phyloP scores from a whole-genome alignment of 73 alveolate genomes.

The Tetrahymena malaccensis region DNA sequence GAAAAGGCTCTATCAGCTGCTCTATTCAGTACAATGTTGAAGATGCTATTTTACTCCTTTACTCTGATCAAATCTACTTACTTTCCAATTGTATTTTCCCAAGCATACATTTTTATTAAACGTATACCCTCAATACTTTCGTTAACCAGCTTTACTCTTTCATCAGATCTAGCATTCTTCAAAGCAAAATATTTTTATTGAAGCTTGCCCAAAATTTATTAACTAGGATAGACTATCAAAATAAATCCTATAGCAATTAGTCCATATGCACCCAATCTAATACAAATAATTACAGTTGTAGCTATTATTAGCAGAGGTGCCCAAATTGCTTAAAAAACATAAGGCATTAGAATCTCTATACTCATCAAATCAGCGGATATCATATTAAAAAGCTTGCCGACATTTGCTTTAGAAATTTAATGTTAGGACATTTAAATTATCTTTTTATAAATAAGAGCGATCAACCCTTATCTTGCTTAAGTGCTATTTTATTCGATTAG shows the following conservation, averaged over 20 bases:
- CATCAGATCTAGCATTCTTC: background rate
- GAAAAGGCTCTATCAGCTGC: slow-evolving; percentile 13
- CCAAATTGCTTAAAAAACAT: background rate
- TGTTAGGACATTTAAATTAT: background rate
- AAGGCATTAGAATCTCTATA: background rate
- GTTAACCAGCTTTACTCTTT: slow-evolving; percentile 5
- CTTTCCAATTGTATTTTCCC: slow-evolving; percentile 2
- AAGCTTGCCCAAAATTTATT: background rate
- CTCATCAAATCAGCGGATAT: slow-evolving; percentile 8
- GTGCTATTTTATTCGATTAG: background rate
- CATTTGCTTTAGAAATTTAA: slow-evolving; percentile 4
- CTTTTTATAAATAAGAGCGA: slow-evolving; percentile 1
- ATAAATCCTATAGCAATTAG: background rate
- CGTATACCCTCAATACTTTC: slow-evolving; percentile 17
- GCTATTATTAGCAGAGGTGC: background rate
- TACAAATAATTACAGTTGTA: background rate
- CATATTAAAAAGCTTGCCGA: slow-evolving; percentile 6
- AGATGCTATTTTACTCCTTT: background rate
- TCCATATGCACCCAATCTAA: slow-evolving; percentile 5
- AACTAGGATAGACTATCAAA: slow-evolving; percentile 2
- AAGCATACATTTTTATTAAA: slow-evolving; percentile 19
- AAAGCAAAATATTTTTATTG: background rate
- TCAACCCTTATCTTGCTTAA: background rate
- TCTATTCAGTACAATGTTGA: background rate
- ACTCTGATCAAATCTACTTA: background rate